Percentiles rank a stretch among this genome's conserved stretches.
phyloP scores from a whole-genome alignment of 2,329 filamentous ascomycete species.

The Lachnellula subtilissima region DNA sequence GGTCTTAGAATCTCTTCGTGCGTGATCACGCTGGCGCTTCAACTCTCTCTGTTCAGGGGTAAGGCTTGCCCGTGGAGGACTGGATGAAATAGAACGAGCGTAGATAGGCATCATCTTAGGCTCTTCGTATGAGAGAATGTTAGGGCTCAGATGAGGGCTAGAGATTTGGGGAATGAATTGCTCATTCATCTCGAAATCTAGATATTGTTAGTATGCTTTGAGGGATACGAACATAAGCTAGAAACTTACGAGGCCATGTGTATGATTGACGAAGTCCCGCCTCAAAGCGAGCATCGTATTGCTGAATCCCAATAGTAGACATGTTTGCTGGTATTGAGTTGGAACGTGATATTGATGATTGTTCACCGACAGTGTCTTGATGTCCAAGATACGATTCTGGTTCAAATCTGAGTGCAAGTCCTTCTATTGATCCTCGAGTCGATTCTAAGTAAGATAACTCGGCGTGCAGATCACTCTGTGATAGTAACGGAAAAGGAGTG shows the following conservation, averaged over 20 bases:
- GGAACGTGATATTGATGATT: conserved; percentile 19
- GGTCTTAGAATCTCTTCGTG: conserved; percentile 53
- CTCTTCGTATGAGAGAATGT: conserved; percentile 28
- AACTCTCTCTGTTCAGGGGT: conserved; percentile 58
- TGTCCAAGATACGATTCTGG: conserved; percentile 20
- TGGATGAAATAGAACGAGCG: conserved; percentile 42
- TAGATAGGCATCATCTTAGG: conserved; percentile 29
- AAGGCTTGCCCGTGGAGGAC: conserved; percentile 50
- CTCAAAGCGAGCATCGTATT: conserved; percentile 30
- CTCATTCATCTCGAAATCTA: conserved; percentile 29
- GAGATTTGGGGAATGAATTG: conserved; percentile 27
- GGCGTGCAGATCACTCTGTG: conserved; percentile 25
- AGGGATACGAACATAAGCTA: not conserved
- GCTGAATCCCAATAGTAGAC: conserved; percentile 31
- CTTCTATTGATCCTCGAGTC: conserved; percentile 21
- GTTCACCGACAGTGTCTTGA: conserved; percentile 9
- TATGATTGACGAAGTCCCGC: conserved; percentile 25
- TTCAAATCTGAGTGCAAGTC: conserved; percentile 25
- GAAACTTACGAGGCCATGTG: conserved; percentile 31
- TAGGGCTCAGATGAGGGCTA: conserved; percentile 22
- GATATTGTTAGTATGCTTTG: conserved; percentile 13
- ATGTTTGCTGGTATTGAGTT: conserved; percentile 26
- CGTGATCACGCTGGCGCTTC: conserved; percentile 56
- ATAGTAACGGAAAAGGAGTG: conserved; percentile 27
- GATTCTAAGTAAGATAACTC: conserved; percentile 27